Conservation (phyloP, 2,329 filamentous ascomycete genomes). For the Emergomyces pasteurianus region DNA sequence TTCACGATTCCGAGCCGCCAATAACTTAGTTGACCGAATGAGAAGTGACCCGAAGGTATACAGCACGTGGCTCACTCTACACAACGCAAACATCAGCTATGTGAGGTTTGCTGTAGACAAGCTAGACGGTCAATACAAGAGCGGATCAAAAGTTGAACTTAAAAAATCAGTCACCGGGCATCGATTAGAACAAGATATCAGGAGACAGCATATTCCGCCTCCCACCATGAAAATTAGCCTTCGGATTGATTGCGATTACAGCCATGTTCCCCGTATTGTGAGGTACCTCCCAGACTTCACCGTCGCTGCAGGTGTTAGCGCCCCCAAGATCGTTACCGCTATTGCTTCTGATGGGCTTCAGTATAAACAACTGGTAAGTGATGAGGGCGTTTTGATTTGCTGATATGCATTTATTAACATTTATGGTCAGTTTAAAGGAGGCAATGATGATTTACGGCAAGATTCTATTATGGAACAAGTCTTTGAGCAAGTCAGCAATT, state of each 20-base stretch:
- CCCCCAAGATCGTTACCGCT: constrained; percentile 84
- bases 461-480: constrained; percentile 99
- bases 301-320: constrained; percentile 81
- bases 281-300: constrained; percentile 64
- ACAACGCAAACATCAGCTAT: constrained; percentile 58
- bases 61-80: constrained; percentile 57
- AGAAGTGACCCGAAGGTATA: constrained; percentile 39
- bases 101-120: constrained; percentile 37
- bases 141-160: constrained; percentile 50
- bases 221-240: constrained; percentile 80
- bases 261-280: constrained; percentile 57
- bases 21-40: constrained; percentile 52
- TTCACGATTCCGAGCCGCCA: constrained; percentile 62
- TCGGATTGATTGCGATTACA: constrained; percentile 62
- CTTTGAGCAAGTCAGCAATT: constrained; percentile 85
- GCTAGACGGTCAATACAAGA: constrained; percentile 52
- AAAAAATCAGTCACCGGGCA: constrained; percentile 53
- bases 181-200: constrained; percentile 51
- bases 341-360: constrained; percentile 62
- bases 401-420: constrained; percentile 5
- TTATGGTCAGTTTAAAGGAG: constrained; percentile 61
- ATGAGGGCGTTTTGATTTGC: background rate
- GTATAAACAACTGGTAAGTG: constrained; percentile 69
- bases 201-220: constrained; percentile 63
- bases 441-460: constrained; percentile 90